These are phyloP conservation scores for Cercospora nicotianae DNA, from an alignment of 2,329 filamentous ascomycete species.

Conservation along the genomic window DNA sequence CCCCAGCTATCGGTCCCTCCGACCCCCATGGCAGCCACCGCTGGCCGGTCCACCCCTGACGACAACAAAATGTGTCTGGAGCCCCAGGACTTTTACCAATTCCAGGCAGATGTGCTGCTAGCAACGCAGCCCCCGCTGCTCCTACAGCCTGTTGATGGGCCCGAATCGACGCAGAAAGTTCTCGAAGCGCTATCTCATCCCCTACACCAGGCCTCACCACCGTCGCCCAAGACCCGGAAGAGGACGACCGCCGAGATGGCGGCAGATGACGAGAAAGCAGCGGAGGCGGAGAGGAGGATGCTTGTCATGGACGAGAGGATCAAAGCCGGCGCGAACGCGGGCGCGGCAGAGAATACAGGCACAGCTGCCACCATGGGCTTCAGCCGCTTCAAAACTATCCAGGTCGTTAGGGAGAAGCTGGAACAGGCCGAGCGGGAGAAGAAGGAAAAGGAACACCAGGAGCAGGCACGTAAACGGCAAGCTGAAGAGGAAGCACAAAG, in stretches of 20 bases:
- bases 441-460: conserved; percentile 53
- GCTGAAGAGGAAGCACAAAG: conserved; percentile 51
- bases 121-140: conserved; percentile 73
- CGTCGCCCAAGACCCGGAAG: conserved; percentile 85
- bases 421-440: conserved; percentile 60
- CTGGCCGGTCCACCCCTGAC: conserved; percentile 46
- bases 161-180: conserved; percentile 68
- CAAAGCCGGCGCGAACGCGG: conserved; percentile 58
- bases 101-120: conserved; percentile 73
- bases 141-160: conserved; percentile 70
- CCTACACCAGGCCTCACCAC: conserved; percentile 72
- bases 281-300: conserved; percentile 89
- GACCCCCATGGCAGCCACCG: conserved; percentile 46
- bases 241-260: conserved; percentile 92
- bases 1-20: conserved; percentile 54
- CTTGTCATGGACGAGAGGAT: conserved; percentile 85
- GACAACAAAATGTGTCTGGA: conserved; percentile 70
- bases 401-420: conserved; percentile 65
- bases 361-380: conserved; percentile 74
- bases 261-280: conserved; percentile 87
- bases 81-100: conserved; percentile 67
- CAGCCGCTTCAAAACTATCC: conserved; percentile 87
- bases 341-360: conserved; percentile 66
- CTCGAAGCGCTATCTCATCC: conserved; percentile 73
- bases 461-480: conserved; percentile 42